phyloP scores from a whole-genome alignment of 2,329 filamentous ascomycete genomes.

The Verticillium nubilum region DNA sequence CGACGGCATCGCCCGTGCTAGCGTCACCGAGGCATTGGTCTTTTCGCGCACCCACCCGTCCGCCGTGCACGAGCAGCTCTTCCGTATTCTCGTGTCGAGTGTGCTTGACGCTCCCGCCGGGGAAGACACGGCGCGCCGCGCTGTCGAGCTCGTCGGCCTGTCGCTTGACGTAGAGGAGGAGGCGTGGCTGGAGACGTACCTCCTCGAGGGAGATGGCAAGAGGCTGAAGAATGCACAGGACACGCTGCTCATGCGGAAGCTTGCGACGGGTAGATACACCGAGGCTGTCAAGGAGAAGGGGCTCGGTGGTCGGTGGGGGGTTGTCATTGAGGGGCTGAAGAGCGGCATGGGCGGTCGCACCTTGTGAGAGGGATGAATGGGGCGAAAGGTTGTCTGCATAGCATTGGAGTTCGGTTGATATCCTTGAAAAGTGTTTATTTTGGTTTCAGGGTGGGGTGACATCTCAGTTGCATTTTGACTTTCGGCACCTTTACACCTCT shows the following conservation, averaged over 20 bases:
- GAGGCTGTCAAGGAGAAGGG: constrained; percentile 40
- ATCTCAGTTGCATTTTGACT: not conserved
- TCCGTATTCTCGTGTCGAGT: constrained; percentile 58
- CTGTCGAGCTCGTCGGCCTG: constrained; percentile 65
- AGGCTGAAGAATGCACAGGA: constrained; percentile 62
- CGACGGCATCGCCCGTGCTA: constrained; percentile 60
- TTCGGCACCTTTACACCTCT: not conserved
- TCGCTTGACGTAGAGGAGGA: constrained; percentile 70
- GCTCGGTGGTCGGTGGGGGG: constrained; percentile 40
- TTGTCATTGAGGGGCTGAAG: constrained; percentile 46
- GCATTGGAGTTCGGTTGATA: constrained; percentile 10
- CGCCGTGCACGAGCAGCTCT: constrained; percentile 55
- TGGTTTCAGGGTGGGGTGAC: not conserved
- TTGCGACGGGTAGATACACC: constrained; percentile 58
- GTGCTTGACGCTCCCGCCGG: constrained; percentile 41
- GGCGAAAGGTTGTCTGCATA: constrained; percentile 6
- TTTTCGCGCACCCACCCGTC: constrained; percentile 64
- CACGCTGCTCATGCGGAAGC: constrained; percentile 66
- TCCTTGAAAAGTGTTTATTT: not conserved
- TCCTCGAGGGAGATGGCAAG: constrained; percentile 60
- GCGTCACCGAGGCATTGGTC: constrained; percentile 66
- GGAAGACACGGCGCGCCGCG: constrained; percentile 44
- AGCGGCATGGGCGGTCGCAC: constrained; percentile 25
- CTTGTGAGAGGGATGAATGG: not conserved
- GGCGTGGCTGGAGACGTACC: constrained; percentile 64